Evolutionary conservation across 805 yeast genomes (phyloP).

Genomic region (Saturnispora mendoncae): DNA sequence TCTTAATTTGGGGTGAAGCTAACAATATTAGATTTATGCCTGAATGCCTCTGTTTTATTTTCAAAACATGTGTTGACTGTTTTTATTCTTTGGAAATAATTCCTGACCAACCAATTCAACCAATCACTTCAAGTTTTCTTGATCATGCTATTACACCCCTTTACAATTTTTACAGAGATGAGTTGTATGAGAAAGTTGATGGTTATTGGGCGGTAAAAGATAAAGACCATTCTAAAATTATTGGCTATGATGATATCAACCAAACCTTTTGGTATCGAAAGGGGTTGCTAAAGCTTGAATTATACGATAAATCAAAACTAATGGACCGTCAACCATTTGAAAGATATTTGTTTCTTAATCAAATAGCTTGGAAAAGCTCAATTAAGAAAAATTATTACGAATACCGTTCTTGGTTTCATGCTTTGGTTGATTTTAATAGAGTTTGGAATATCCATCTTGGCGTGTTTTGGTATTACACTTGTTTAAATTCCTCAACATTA

Average conservation of each 20-base stretch:
- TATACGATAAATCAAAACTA: conserved; percentile 79
- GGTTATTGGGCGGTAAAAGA: conserved; percentile 81
- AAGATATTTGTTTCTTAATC: conserved; percentile 83
- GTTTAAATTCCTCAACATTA: conserved; percentile 84
- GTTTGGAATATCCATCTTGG: conserved; percentile 92
- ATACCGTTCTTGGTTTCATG: conserved; percentile 94
- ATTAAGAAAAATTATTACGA: conserved; percentile 95
- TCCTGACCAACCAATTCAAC: conserved; percentile 43
- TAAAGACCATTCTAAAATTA: conserved; percentile 68
- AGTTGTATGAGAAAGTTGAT: conserved; percentile 71
- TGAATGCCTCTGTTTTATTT: conserved; percentile 87
- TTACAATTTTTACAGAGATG: conserved; percentile 69
- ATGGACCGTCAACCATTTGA: conserved; percentile 85
- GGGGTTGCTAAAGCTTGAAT: conserved; percentile 89
- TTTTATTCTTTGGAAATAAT: conserved; percentile 56
- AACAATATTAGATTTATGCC: conserved; percentile 89
- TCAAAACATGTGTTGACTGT: conserved; percentile 90
- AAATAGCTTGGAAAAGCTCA: conserved; percentile 83
- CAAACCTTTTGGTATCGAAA: conserved; percentile 99
- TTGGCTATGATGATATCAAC: conserved; percentile 97
- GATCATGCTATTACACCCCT: conserved; percentile 89
- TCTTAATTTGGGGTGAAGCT: conserved; percentile 84
- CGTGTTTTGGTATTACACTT: conserved; percentile 88
- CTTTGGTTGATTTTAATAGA: conserved; percentile 92
- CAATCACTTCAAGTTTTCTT: conserved; percentile 46